Base-by-base conservation (phyloP, 352 stramenopile species). In the Globisporangium lucens region DNA sequence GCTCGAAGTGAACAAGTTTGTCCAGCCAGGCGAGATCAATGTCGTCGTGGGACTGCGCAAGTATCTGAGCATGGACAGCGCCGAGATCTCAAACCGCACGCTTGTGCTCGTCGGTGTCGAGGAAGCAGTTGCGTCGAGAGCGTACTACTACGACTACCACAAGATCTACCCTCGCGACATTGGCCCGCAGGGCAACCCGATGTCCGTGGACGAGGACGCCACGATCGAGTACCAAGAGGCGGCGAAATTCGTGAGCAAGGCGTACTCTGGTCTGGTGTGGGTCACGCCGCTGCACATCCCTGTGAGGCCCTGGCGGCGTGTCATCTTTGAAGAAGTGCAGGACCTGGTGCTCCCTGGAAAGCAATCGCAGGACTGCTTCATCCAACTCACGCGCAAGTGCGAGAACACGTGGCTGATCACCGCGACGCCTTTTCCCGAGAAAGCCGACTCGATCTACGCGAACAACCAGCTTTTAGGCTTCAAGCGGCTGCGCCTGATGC, bases 401-500 rank as follows among this genome's bases (percentile, higher is more conserved):
- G 71, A 88, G 65, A 89, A 96, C 71, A 83, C 94, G 33, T 96
- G 89, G 89, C 73, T 96, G 56, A 91, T 96, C 63, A 94, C 82
- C 5, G 89, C 89, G 12, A 96, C 89, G 47, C 87, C 89, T 12
- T 96, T 96, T 36, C 87, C 89, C 0, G 83, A 87, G 22, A 90
- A 89, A 22, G 79, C 77, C 3, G 85, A 89, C 20, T 91, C 80
- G 27, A 92, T 96, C 55, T 94, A 94, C 57, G 89, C 89, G n/a
- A 96, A 96, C 67, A 93, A 96, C 66, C 87, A 96, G 65, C 63
- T 95, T 36, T 70, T 96, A 0, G 89, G 89, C 27, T 96, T 96
- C 56, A 91, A 91, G 64, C 70, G 87, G 2, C 67, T 96, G 35
- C 76, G 85, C 0, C 66, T 96, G 22, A 55, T 82, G 61, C 72